phyloP scores from a whole-genome alignment of 1,139 yeast genomes.

The Yamadazyma conglobata region DNA sequence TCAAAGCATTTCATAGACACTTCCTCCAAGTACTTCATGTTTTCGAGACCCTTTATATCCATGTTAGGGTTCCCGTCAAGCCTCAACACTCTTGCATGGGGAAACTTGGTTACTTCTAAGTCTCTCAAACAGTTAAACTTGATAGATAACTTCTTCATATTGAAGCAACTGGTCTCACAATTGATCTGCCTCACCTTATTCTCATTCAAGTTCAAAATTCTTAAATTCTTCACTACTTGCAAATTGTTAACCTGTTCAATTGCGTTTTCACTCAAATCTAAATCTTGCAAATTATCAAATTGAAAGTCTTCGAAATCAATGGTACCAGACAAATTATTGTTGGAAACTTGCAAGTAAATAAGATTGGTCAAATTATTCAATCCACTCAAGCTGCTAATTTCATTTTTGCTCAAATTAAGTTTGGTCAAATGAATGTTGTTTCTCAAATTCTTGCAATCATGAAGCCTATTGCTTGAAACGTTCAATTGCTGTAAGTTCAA shows the following conservation, averaged over 20 bases:
- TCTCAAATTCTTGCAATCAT: constrained; percentile 28
- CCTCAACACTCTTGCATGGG: constrained; percentile 41
- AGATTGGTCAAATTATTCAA: constrained; percentile 40
- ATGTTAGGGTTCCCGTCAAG: constrained; percentile 38
- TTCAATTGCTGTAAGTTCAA: constrained; percentile 43
- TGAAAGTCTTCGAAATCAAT: constrained; percentile 34
- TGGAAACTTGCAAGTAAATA: constrained; percentile 37
- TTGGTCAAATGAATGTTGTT: constrained; percentile 36
- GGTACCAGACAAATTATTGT: constrained; percentile 37
- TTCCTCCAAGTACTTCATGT: constrained; percentile 37
- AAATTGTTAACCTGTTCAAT: constrained; percentile 32
- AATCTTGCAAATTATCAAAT: constrained; percentile 41
- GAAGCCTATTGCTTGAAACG: constrained; percentile 36
- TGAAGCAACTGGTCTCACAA: constrained; percentile 22
- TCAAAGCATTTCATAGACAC: constrained; percentile 38
- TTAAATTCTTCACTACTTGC: constrained; percentile 31
- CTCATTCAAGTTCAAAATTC: constrained; percentile 42
- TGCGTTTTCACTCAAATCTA: constrained; percentile 43
- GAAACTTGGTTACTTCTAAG: constrained; percentile 32
- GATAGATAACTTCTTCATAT: constrained; percentile 42
- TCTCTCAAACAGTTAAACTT: constrained; percentile 35
- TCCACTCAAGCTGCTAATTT: constrained; percentile 32
- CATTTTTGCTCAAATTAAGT: constrained; percentile 32
- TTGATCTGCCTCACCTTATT: constrained; percentile 31
- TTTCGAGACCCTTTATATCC: constrained; percentile 21